Evolutionary conservation across 73 alveolate species (phyloP), one percentile per base, ranked within the genome.

Genomic region (Paramecium tetraurelia): DNA sequence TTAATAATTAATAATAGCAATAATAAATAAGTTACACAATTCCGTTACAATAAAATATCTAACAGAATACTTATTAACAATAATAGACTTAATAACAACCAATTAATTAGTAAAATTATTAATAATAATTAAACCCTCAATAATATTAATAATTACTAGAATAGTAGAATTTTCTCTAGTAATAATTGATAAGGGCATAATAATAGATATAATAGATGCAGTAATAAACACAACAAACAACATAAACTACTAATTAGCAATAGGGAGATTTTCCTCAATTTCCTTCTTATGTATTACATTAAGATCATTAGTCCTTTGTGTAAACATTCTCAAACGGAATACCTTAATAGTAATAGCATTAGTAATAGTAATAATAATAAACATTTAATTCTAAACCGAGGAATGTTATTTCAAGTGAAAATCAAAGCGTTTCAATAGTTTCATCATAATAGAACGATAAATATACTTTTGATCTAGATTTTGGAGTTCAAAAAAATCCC

Each of bases 261-360:
- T 24, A 21, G 43, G 58, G 35, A 24, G 71, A 80, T 2, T 80
- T 41, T 21, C 90, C 90, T 44, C 5, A 27, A 80, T 80, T 80
- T 46, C 90, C 90, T 0, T 44, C 46, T 11, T 80, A 31, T 48
- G 50, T 44, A 24, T 11, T 48, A 3, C 90, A 80, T 80, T 35
- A 80, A 80, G 90, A 80, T 44, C 90, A 80, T 80, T 24, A 80
- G 21, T 41, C 70, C 4, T 80, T 80, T 41, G 75, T 80, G 8
- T 20, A 80, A 63, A 48, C 72, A 2, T 72, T 36, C 12, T 35
- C 57, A 72, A 72, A 35, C n/a, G 86, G 59, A 9, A 35, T 36
- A 12, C 36, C 59, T 12, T 12, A 35, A 43, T 21, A 31, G 12
- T 31, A 72, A 72, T 29, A 22, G 11, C 12, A 31, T 0, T 11